Percentiles rank a stretch among this genome's conserved stretches.
Evolutionary conservation across 768 basidiomycete genomes (phyloP).

Genomic region (Peribolospora kevripleyi): DNA sequence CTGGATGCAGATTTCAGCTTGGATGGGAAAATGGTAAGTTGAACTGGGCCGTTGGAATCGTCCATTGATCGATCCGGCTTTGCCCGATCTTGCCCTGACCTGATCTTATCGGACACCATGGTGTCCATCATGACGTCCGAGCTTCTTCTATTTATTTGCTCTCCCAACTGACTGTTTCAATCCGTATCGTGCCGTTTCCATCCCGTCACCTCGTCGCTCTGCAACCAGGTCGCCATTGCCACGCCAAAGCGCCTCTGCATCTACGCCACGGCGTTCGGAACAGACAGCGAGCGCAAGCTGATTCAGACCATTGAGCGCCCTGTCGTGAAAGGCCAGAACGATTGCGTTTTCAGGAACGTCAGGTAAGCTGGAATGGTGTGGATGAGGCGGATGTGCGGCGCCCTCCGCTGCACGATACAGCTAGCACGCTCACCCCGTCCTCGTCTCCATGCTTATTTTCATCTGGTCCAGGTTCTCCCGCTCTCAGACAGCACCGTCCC

Average conservation of each 20-base stretch:
- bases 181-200: too few species aligned
- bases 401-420: neutral
- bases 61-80: too few species aligned
- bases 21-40: conserved; percentile 27
- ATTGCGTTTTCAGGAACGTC: conserved; percentile 12
- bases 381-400: neutral
- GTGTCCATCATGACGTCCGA: neutral
- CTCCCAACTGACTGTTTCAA: neutral
- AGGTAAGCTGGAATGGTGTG: conserved; percentile 1
- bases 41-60: too few species aligned
- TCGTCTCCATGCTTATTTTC: neutral
- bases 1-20: conserved; percentile 63
- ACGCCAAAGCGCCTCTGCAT: conserved; percentile 8
- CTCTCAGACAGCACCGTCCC: conserved; percentile 29
- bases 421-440: neutral
- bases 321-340: conserved; percentile 7
- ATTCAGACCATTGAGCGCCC: conserved; percentile 12
- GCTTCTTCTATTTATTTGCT: neutral
- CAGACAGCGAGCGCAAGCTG: conserved; percentile 2
- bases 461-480: conserved; percentile 24
- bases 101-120: neutral
- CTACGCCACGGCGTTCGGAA: neutral
- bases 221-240: too few species aligned
- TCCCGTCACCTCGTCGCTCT: conserved; percentile 8
- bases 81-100: conserved; percentile 8